These are phyloP conservation scores for Eucalyptus pumila DNA, from an alignment of 345 rosid species.

Conservation along the genomic window DNA sequence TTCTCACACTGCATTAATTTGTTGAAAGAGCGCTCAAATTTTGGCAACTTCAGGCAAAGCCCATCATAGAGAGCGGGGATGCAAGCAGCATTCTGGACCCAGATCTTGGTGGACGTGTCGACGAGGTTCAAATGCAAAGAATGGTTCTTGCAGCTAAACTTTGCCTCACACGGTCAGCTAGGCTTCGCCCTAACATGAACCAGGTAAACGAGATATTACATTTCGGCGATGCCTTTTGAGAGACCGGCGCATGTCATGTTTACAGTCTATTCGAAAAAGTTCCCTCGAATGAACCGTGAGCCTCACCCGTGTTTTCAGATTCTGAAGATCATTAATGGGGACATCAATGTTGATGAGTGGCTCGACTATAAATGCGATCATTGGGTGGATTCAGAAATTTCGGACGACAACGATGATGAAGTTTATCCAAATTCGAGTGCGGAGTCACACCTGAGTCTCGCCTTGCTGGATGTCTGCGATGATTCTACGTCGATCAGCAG, in stretches of 20 bases:
- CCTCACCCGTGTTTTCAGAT: slow-evolving; percentile 16
- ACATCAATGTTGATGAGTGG: slow-evolving; percentile 16
- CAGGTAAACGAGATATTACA: slow-evolving; percentile 26
- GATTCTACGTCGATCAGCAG: slow-evolving; percentile 59
- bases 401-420: slow-evolving; percentile 56
- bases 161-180: slow-evolving; percentile 58
- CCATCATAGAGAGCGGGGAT: slow-evolving; percentile 44
- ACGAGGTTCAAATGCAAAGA: slow-evolving; percentile 49
- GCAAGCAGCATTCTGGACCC: slow-evolving; percentile 56
- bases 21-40: neutral
- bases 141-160: slow-evolving; percentile 71
- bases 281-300: neutral
- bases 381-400: slow-evolving; percentile 15
- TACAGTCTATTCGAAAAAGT: neutral
- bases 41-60: slow-evolving; percentile 56
- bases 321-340: slow-evolving; percentile 48
- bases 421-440: slow-evolving; percentile 63
- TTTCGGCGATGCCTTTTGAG: neutral
- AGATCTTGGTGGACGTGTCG: slow-evolving; percentile 25
- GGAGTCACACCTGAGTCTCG: slow-evolving; percentile 49
- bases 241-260: neutral
- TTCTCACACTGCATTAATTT: neutral
- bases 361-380: neutral
- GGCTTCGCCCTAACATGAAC: slow-evolving; percentile 68
- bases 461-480: slow-evolving; percentile 60